Conservation (phyloP, 1,284 basidiomycete genomes). For the Pterulicium gracile region DNA sequence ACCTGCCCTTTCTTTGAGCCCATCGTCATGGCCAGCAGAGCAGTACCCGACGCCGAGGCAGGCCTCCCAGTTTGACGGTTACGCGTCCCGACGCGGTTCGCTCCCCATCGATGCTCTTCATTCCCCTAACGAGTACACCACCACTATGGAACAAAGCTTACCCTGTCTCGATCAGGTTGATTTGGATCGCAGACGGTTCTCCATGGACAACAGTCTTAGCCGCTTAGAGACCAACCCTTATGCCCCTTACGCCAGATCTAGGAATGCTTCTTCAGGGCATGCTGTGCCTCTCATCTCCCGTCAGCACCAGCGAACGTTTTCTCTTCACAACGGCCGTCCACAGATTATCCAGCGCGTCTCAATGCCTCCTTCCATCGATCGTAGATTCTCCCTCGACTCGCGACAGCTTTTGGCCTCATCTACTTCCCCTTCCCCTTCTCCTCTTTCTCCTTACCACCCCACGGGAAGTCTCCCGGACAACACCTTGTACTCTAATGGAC, state of each 20-base stretch:
- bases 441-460: constrained; percentile 26
- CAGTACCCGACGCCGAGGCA: not conserved
- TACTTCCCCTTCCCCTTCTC: constrained; percentile 25
- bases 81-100: constrained; percentile 32
- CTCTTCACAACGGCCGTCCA: constrained; percentile 7
- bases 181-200: constrained; percentile 38
- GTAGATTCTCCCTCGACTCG: constrained; percentile 15
- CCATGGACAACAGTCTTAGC: constrained; percentile 48
- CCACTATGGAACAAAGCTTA: constrained; percentile 14
- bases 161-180: constrained; percentile 26
- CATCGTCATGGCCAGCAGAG: constrained; percentile 13
- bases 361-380: constrained; percentile 10
- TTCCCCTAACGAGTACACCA: constrained; percentile 16
- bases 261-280: constrained; percentile 18
- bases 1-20: constrained; percentile 11
- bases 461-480: constrained; percentile 37
- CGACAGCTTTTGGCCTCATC: constrained; percentile 22
- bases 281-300: constrained; percentile 18
- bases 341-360: constrained; percentile 10
- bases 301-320: constrained; percentile 9
- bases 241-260: constrained; percentile 25
- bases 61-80: constrained; percentile 8
- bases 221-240: constrained; percentile 56
- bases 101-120: constrained; percentile 34
- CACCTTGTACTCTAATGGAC: constrained; percentile 35